Base-by-base conservation (phyloP, 2,329 filamentous ascomycete species). In the Colletotrichum ledebouriae region DNA sequence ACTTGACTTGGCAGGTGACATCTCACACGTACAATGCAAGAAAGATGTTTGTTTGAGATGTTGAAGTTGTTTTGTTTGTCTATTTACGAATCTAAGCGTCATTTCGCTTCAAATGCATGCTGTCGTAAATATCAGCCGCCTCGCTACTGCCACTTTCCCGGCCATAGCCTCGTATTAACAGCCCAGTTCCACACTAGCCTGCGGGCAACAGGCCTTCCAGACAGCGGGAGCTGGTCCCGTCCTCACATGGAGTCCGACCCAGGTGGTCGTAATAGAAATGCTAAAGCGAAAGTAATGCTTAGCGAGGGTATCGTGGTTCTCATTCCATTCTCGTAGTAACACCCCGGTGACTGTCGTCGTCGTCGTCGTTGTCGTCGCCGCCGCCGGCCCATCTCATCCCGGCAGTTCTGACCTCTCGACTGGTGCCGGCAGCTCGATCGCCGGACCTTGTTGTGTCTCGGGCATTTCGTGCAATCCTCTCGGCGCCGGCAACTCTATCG, bases 251-350 rank as follows among this genome's bases (percentile, higher is more conserved):
- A 33, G 12, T 22, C 56, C 13, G 17, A 60, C 47, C 42, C 55
- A 6, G 20, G 49, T 6, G 42, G 41, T 65, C 15, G 13, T 37
- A 15, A 56, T 25, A 37, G 47, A 49, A 44, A 56, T 66, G 55
- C 66, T 59, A 37, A 59, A 56, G 42, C 55, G 39, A 55, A 33
- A 15, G 46, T 49, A 22, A 5, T 55, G 61, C 61, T 55, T 50
- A 66, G 66, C 66, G 66, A 69, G 66, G 66, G 66, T 69, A 69
- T 69, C 66, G 61, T 69, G 56, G 34, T 52, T 46, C 39, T 65
- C 20, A 42, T 69, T 49, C 34, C 61, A 65, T 22, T 57, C 46
- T 62, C 66, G 55, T 69, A 49, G 50, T 22, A 29, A 10, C 17
- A 17, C 11, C 10, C 20, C 0, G 7, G 2, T 55, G 10, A 15